Evolutionary conservation across 345 rosid genomes (phyloP).

Genomic region (Murraya paniculata): DNA sequence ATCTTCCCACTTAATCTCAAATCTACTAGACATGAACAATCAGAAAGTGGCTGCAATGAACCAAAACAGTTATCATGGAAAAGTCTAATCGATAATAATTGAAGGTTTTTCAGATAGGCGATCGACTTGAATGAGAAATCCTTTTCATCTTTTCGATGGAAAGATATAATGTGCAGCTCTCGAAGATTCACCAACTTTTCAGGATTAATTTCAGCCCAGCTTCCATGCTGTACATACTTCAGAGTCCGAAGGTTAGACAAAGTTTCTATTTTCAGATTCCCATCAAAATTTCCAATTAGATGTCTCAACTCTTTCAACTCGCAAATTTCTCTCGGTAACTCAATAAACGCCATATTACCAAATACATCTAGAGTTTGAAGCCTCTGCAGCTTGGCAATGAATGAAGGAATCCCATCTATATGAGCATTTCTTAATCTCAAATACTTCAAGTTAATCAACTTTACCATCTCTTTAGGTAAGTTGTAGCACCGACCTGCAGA

Average conservation of each 20-base stretch:
- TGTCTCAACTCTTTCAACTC: neutral
- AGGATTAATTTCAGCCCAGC: neutral
- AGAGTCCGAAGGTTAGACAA: conserved; percentile 2
- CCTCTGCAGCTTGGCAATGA: neutral
- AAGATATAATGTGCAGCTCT: neutral
- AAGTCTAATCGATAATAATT: neutral
- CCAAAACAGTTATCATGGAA: neutral
- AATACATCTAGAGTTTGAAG: neutral
- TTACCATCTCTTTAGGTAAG: neutral
- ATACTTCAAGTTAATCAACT: neutral
- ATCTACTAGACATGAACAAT: neutral
- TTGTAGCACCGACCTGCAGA: neutral
- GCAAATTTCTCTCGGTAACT: neutral
- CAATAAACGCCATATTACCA: accelerated
- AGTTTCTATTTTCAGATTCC: neutral
- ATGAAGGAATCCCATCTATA: neutral
- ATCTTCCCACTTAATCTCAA: neutral
- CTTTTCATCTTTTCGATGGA: too few relatives aligned
- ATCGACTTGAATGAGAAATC: neutral
- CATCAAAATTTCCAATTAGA: neutral
- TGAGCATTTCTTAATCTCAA: neutral
- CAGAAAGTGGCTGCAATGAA: neutral
- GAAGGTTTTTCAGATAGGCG: conserved; percentile 1
- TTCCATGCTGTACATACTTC: neutral
- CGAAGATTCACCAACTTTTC: neutral